Evolutionary conservation across 352 stramenopile species (phyloP), one percentile per base, ranked within the genome.

Genomic region (Globisporangium radiosum): DNA sequence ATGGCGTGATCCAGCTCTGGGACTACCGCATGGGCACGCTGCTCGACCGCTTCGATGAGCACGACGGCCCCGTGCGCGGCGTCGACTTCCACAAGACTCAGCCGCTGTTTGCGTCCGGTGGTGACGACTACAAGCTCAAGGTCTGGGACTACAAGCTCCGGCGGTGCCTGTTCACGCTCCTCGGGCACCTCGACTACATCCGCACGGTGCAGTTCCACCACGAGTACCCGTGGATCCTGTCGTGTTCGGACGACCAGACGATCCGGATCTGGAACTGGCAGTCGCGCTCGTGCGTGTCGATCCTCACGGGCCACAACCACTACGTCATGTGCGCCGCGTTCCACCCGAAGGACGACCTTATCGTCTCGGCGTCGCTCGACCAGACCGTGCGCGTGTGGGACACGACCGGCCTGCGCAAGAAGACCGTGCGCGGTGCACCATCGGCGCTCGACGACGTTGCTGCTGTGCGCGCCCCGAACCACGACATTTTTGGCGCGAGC

Each of bases 81-180:
- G 96, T 99, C 4, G 97, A 99, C 76, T 99, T 99, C 69, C 96
- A 99, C 81, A 81, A 95, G 54, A 90, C 88, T 36, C 97, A 99
- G 73, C 96, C 96, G 48, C 83, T 99, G 14, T 98, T 99, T 62
- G 97, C 99, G 14, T 99, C 95, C 14, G 98, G 97, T 19, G 97
- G 97, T 33, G 98, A 99, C 71, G 98, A 99, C 76, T 99, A 99
- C 93, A 99, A 99, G 76, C 98, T 99, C 68, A 99, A 99, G 81
- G 96, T 99, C 19, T 99, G 97, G 97, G 97, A 99, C 79, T 99
- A 99, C 78, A 99, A 99, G 80, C 85, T 99, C 47, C 90, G 96
- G 43, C 84, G 96, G 56, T 99, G 97, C 70, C 83, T 99, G 7
- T 99, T 99, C 71, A 99, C 97, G 7, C 73, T 99, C 17, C 78